Evolutionary conservation across 2,329 filamentous ascomycete species (phyloP), one percentile per base, ranked within the genome.

Genomic region (Verticillium albo-atrum): DNA sequence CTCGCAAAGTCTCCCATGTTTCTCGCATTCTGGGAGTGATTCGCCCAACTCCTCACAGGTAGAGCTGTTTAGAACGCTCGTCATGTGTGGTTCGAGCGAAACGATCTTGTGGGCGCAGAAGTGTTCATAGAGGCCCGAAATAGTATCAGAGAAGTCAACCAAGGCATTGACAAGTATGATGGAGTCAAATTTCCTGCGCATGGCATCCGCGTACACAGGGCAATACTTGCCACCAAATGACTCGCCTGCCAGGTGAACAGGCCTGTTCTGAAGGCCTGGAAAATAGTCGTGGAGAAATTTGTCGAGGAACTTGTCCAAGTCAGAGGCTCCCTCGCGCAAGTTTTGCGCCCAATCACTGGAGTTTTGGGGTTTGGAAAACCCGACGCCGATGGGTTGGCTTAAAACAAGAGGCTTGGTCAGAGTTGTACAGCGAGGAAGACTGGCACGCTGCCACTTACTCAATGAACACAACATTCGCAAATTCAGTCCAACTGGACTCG

Each of bases 161-260:
- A 61, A 57, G 2, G 65, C 61, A 42, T 67, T 60, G 6, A 67
- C 64, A 2, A 64, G 61, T 3, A 63, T 56, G 27, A 67, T 59
- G 12, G 63, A 65, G 2, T 59, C 51, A 35, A 66, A 63, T 4
- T 54, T 55, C 7, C 59, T 34, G 12, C 54, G 32, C 28, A 61
- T 65, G 42, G 60, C 51, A 17, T 63, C 54, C 12, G 61, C 56
- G 51, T 63, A 66, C 15, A 52, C 58, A 14, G 65, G 65, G 9
- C 65, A 55, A 56, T 67, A 67, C n/a, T 62, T 58, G 3, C 65
- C 65, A 1, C 52, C 65, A 32, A 66, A 67, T 14, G 65, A 66
- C 50, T 67, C 65, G 9, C 65, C 64, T 1, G 60, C 55, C 4
- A 67, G 53, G 37, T 66, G 64, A 34, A 66, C 60, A 1, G 59